Conservation (phyloP, 108 stramenopile genomes). For the Nitzschia sp. region DNA sequence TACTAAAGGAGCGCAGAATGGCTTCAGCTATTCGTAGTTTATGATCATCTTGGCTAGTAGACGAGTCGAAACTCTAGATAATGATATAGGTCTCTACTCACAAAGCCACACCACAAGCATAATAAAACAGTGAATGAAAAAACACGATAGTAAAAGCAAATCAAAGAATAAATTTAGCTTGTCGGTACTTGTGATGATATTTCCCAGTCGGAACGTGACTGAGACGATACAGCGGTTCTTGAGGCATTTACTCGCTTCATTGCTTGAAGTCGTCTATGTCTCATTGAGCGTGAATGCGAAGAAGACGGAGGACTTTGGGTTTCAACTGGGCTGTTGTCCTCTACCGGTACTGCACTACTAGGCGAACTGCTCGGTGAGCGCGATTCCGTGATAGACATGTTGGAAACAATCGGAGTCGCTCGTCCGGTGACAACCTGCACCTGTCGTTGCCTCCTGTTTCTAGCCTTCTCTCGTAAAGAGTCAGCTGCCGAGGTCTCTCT, state of each 20-base stretch:
- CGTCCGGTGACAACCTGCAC: background rate
- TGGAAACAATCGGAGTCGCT: background rate
- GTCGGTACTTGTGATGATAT: background rate
- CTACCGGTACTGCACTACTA: background rate
- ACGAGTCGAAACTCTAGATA: too few relatives aligned
- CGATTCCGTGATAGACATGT: background rate
- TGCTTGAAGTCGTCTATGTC: constrained; percentile 7
- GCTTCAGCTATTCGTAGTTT: too few relatives aligned
- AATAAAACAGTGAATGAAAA: background rate
- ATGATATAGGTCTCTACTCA: background rate
- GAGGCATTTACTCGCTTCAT: constrained; percentile 8
- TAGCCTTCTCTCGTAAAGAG: background rate
- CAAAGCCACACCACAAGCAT: background rate
- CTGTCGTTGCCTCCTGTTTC: constrained; percentile 10
- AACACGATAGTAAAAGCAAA: background rate
- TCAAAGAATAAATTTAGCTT: background rate
- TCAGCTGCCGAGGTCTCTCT: background rate
- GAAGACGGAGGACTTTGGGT: background rate
- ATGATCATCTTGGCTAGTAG: too few relatives aligned
- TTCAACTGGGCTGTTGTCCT: background rate
- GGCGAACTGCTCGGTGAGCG: constrained; percentile 6
- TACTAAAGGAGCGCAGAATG: too few relatives aligned
- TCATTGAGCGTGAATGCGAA: background rate
- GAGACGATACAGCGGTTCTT: background rate
- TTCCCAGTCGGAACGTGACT: background rate